Evolutionary conservation across 1,284 basidiomycete genomes (phyloP).

Genomic region (Tylopilus sp.): DNA sequence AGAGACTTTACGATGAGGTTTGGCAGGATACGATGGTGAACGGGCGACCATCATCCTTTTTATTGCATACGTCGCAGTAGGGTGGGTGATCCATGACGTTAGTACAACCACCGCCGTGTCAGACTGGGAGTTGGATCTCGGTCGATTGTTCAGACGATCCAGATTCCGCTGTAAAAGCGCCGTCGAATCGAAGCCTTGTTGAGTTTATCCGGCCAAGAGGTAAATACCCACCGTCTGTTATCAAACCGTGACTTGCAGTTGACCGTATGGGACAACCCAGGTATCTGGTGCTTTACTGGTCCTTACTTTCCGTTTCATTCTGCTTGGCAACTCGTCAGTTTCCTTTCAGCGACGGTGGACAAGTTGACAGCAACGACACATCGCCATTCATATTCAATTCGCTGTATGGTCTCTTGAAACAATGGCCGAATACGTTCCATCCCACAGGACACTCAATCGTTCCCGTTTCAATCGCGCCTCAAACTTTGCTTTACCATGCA

Average conservation of each 20-base stretch:
- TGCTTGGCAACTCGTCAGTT: not conserved
- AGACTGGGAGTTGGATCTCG: too few species aligned
- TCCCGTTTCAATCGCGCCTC: constrained; percentile 3
- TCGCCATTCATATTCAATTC: constrained; percentile 8
- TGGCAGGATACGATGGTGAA: not conserved
- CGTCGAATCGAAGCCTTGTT: too few species aligned
- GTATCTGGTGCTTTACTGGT: not conserved
- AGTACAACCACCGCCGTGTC: too few species aligned
- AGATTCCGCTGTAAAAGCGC: too few species aligned
- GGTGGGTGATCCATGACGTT: too few species aligned
- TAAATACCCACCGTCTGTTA: too few species aligned
- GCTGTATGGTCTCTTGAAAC: constrained; percentile 6
- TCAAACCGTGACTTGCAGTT: too few species aligned
- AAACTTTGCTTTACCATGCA: constrained; percentile 1
- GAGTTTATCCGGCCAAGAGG: too few species aligned
- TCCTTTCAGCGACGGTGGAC: not conserved
- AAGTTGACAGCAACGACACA: constrained; percentile 7
- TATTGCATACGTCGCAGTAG: too few species aligned
- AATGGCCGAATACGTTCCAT: constrained; percentile 8
- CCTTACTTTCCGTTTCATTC: not conserved
- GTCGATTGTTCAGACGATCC: too few species aligned
- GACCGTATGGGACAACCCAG: too few species aligned
- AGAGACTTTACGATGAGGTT: not conserved
- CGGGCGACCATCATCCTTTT: not conserved
- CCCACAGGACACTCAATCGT: constrained; percentile 5